Conservation (phyloP, 305 asterid genomes). For the Salvia sclarea region DNA sequence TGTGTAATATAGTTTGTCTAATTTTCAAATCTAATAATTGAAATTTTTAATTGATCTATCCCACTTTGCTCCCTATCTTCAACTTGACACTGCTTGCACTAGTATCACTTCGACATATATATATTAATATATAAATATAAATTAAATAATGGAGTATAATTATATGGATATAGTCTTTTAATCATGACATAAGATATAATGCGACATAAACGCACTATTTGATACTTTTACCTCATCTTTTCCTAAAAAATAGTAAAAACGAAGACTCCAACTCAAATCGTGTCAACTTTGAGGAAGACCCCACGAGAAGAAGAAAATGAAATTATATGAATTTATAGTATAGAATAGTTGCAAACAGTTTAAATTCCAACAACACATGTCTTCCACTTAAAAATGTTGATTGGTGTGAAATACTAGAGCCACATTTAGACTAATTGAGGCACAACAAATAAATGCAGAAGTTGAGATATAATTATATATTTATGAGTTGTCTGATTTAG, state of each 20-base stretch:
- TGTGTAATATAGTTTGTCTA: too few relatives aligned
- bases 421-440: slow-evolving; percentile 39
- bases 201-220: neutral
- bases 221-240: neutral
- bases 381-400: slow-evolving; percentile 37
- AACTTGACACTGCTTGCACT: too few relatives aligned
- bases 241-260: neutral
- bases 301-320: neutral
- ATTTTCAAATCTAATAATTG: too few relatives aligned
- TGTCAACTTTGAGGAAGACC: slow-evolving; percentile 31
- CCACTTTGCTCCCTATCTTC: too few relatives aligned
- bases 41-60: too few relatives aligned
- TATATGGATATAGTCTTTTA: too few relatives aligned
- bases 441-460: slow-evolving; percentile 24
- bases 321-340: too few relatives aligned
- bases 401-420: slow-evolving; percentile 24
- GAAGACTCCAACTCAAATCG: slow-evolving; percentile 36
- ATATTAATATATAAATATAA: too few relatives aligned
- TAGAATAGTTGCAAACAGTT: slow-evolving; percentile 9
- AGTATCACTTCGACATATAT: too few relatives aligned
- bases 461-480: too few relatives aligned
- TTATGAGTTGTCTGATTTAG: slow-evolving; percentile 23
- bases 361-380: slow-evolving; percentile 24
- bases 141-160: too few relatives aligned
- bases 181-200: neutral